Conservation (phyloP, 352 stramenopile genomes). For the Pilasporangium apinafurcum region DNA sequence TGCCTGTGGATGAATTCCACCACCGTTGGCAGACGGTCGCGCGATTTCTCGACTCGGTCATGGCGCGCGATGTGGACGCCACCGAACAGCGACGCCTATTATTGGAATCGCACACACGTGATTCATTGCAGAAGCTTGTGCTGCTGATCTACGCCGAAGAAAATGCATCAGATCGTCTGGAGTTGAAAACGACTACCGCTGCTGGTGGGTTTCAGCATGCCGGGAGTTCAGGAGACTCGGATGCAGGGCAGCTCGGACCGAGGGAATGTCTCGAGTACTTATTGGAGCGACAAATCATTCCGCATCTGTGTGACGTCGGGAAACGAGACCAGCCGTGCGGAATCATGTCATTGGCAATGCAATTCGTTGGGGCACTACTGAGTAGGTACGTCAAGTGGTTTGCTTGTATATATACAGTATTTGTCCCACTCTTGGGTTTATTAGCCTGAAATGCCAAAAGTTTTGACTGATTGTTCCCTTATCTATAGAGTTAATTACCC, state of each 20-base stretch:
- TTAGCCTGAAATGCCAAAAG: background rate
- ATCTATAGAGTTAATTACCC: constrained; percentile 63
- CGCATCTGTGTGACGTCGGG: constrained; percentile 69
- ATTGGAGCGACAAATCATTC: constrained; percentile 78
- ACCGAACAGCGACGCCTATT: constrained; percentile 68
- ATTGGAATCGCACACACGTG: constrained; percentile 72
- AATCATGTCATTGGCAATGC: constrained; percentile 82
- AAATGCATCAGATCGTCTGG: constrained; percentile 60
- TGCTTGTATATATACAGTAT: no score
- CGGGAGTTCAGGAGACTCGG: no score
- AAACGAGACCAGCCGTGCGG: constrained; percentile 60
- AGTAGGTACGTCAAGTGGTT: constrained; percentile 21
- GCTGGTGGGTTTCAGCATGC: no score
- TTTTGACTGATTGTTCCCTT: background rate
- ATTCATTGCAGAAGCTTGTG: constrained; percentile 82
- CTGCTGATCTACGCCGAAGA: constrained; percentile 84
- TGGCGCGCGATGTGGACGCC: constrained; percentile 57
- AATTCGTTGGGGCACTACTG: constrained; percentile 76
- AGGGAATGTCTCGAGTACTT: constrained; percentile 81
- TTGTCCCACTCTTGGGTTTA: no score
- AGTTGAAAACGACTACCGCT: constrained; percentile 42
- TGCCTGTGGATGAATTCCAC: constrained; percentile 78
- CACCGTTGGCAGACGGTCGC: constrained; percentile 75
- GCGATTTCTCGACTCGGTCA: constrained; percentile 69
- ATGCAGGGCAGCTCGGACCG: constrained; percentile 22